phyloP scores from a whole-genome alignment of 2,329 filamentous ascomycete species.

The Aspergillus flavus region DNA sequence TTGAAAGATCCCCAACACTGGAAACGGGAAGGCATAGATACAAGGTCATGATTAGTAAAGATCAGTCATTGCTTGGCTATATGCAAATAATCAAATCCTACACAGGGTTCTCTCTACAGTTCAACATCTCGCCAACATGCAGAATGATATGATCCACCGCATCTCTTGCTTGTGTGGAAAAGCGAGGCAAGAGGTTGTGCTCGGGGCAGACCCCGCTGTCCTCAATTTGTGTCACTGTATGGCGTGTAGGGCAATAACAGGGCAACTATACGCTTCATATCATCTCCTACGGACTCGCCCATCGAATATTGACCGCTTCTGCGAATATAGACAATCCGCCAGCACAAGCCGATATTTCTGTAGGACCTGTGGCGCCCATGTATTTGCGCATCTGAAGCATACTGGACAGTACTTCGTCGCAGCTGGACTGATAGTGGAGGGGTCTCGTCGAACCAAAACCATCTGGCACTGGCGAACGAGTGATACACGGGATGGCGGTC shows the following conservation, averaged over 20 bases:
- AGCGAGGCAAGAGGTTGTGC: constrained; percentile 25
- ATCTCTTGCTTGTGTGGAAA: constrained; percentile 36
- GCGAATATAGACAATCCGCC: constrained; percentile 48
- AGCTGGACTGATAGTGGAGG: constrained; percentile 31
- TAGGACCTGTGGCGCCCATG: constrained; percentile 52
- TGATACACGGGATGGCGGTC: constrained; percentile 34
- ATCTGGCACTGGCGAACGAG: constrained; percentile 32
- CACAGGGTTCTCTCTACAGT: neutral
- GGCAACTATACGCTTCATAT: constrained; percentile 51
- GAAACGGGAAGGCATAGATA: neutral
- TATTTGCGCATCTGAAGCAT: constrained; percentile 32
- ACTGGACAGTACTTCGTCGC: constrained; percentile 36
- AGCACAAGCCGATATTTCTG: constrained; percentile 53
- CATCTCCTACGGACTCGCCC: constrained; percentile 43
- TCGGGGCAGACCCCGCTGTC: constrained; percentile 25
- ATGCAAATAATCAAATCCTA: neutral
- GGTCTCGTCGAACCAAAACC: constrained; percentile 21
- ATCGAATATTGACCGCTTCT: constrained; percentile 38
- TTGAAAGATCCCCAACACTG: neutral
- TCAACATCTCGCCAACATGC: neutral
- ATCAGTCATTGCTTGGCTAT: neutral
- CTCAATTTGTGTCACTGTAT: constrained; percentile 56
- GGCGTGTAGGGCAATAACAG: constrained; percentile 53
- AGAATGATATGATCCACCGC: neutral
- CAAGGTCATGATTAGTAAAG: neutral